These are phyloP conservation scores for Lactifluus rugatus DNA, from an alignment of 768 basidiomycete species.

Conservation along the genomic window DNA sequence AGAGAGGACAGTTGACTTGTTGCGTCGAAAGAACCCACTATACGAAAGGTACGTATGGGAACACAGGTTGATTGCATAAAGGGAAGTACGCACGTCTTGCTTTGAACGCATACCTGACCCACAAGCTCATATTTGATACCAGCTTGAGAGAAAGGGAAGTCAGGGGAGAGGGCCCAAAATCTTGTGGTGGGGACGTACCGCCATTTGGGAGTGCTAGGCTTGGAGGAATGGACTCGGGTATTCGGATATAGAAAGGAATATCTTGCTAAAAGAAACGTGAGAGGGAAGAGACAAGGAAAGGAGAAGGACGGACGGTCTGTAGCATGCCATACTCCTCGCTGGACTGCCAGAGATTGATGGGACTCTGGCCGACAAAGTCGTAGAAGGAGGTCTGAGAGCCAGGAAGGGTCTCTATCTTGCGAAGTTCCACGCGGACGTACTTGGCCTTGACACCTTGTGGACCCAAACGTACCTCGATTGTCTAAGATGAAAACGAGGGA, in stretches of 20 bases:
- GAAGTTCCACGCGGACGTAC: constrained; percentile 85
- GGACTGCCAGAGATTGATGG: constrained; percentile 75
- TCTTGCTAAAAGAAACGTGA: constrained; percentile 48
- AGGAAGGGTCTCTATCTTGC: constrained; percentile 80
- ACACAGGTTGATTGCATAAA: not conserved
- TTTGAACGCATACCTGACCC: constrained; percentile 75
- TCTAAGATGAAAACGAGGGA: constrained; percentile 35
- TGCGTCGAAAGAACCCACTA: constrained; percentile 76
- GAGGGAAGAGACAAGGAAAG: not conserved
- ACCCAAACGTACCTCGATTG: constrained; percentile 76
- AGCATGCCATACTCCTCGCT: constrained; percentile 63
- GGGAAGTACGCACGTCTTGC: constrained; percentile 55
- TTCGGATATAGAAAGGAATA: constrained; percentile 81
- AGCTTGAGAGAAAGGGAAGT: constrained; percentile 32
- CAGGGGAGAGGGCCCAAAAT: not conserved
- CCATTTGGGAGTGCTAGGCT: constrained; percentile 70
- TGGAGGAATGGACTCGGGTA: constrained; percentile 88
- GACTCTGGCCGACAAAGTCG: constrained; percentile 74
- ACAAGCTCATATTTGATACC: constrained; percentile 88
- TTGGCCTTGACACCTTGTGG: constrained; percentile 75
- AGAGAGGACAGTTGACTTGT: constrained; percentile 60
- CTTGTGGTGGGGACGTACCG: constrained; percentile 33
- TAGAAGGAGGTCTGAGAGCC: constrained; percentile 63
- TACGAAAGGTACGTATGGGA: not conserved
- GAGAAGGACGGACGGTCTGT: constrained; percentile 43